Base-by-base conservation (phyloP, 768 basidiomycete genomes). In the Rhodotorula graminis region DNA sequence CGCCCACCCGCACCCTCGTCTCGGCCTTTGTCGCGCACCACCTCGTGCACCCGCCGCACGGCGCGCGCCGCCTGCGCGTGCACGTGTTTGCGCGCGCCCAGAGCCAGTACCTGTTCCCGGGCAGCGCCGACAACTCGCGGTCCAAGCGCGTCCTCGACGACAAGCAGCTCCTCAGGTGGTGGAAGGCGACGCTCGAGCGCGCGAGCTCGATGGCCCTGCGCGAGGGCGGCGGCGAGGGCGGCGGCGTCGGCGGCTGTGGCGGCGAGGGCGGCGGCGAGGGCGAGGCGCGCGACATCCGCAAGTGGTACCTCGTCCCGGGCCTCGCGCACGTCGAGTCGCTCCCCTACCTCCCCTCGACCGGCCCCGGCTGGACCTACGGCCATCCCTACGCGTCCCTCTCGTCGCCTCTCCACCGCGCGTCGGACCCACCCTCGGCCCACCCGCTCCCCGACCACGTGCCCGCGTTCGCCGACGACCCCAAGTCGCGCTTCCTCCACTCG, bases 391-490 rank as follows among this genome's bases (percentile, higher is more conserved):
- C 69, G 18, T 31, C 53, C 27, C 73, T 78, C 42, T 56, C 74
- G 29, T 67, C 71, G 2, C 67, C 70, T 0, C 53, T 74, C 15
- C 76, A 73, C 62, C 53, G 69, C 23, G 58, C 44, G 44, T 46
- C 72, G n/a, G 25, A 55, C n/a, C 44, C 68, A 9, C 56, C 65
- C 77, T 82, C 84, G 0, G 80, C 82, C 71, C 79, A 74, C 77
- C 84, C 77, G 3, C 79, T 85, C 55, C 86, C 83, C 52, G 86
- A 87, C 66, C 86, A 86, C 64, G 89, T 99, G 31, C 96, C 96
- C 3, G 89, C 86, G 67, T 92, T 98, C 79, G 90, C 93, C n/a
- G 96, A 99, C 78, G 93, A 96, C 80, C 94, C 96, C 14, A 97
- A 98, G 81, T 87, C 90, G 67, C 87, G 96, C 27, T 97, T 97